Evolutionary conservation across 2,329 filamentous ascomycete genomes (phyloP).

Genomic region (Colletotrichum lupini): DNA sequence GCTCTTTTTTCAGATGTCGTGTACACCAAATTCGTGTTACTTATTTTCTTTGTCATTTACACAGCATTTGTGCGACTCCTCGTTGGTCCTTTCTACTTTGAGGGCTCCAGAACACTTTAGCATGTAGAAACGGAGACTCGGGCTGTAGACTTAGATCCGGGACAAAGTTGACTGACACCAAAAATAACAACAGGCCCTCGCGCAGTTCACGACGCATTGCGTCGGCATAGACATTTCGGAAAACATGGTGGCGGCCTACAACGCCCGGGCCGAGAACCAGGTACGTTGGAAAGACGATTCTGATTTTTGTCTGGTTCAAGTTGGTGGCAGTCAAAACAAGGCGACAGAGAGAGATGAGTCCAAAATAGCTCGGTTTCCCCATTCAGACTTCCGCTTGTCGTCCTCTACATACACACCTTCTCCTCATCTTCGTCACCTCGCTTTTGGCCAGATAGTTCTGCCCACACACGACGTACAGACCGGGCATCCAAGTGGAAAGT

Average conservation of each 20-base stretch:
- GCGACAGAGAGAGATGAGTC: not conserved
- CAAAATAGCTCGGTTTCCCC: too few relatives aligned
- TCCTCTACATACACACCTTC: too few relatives aligned
- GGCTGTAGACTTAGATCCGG: not conserved
- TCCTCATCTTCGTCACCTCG: too few relatives aligned
- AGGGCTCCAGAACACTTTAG: not conserved
- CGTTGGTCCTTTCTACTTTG: not conserved
- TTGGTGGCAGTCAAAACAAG: not conserved
- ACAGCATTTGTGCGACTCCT: not conserved
- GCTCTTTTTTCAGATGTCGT: not conserved
- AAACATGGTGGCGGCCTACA: conserved; percentile 77
- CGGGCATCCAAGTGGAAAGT: too few relatives aligned
- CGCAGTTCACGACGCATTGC: conserved; percentile 70
- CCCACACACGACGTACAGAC: too few relatives aligned
- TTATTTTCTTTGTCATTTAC: not conserved
- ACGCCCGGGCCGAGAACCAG: conserved; percentile 66
- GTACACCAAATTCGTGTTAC: not conserved
- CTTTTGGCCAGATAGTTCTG: too few relatives aligned
- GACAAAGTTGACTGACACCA: conserved; percentile 2
- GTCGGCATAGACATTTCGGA: conserved; percentile 78
- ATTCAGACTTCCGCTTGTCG: too few relatives aligned
- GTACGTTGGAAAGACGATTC: conserved; percentile 44
- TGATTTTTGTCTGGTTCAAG: not conserved
- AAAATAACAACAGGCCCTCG: conserved; percentile 61
- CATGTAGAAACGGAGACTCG: not conserved